Base-by-base conservation (phyloP, 805 yeast species). In the Barnettozyma siamensis region DNA sequence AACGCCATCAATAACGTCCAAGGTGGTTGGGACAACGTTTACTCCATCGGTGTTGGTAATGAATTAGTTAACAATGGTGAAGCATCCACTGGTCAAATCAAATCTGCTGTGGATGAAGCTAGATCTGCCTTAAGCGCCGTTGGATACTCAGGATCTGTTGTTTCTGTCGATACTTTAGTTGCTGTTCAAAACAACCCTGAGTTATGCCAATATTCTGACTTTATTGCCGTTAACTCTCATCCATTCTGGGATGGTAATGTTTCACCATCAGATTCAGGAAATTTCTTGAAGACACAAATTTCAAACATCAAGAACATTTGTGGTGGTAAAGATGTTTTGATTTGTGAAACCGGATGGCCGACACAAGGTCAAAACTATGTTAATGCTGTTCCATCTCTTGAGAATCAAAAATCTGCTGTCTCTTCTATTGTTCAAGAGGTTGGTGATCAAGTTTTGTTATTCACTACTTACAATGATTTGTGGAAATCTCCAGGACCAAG, bases 341-440 rank as follows among this genome's bases (percentile, higher is more conserved):
- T 79, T 48, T 68, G 78, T 42, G 87, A 80, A 63, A 72, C 83
- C 38, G 87, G 87, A 32, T 80, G 87, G 87, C 87, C 86, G 53
- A 71, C 82, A 13, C 54, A 67, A 51, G 86, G 87, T 55, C 59
- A 66, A 47, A 53, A 71, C 43, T 73, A 67, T 51, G 80, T 80
- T 43, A 46, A 49, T 36, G 77, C 80, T 49, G 78, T 78, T 28
- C 84, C 85, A 35, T 73, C 80, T 18, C 49, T 49, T 26, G 59
- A 51, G 5, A 75, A 79, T 65, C 85, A 80, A 59, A 56, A 63
- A 19, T 48, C 65, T 10, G 82, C 83, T 11, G 54, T 80, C 36
- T 57, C 71, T 46, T 64, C 77, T 43, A 75, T 80, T 42, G 71
- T 67, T 21, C 55, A 63, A 5, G 46, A 60, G 1, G 66, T 74